Conservation (phyloP, 2,329 filamentous ascomycete species). For the Aspergillus carbonarius region DNA sequence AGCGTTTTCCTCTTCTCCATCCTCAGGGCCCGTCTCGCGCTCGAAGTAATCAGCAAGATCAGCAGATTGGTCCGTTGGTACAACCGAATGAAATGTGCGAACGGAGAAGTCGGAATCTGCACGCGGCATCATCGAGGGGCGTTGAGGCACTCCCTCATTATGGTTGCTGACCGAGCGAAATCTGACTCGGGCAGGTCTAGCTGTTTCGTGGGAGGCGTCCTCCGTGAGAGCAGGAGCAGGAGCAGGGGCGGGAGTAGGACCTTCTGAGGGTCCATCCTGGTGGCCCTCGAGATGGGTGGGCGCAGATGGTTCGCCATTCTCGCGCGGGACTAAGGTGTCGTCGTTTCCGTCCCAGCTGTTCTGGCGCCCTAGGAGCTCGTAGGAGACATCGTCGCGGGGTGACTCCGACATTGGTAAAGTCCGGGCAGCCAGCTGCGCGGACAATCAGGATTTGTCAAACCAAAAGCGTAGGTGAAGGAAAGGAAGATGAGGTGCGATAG, state of each 20-base stretch:
- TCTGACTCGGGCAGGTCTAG: conserved; percentile 18
- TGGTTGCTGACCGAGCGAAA: conserved; percentile 21
- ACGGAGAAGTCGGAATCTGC: conserved; percentile 20
- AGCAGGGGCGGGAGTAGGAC: background rate
- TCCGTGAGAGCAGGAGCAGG: background rate
- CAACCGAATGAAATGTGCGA: conserved; percentile 2
- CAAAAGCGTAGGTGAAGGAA: background rate
- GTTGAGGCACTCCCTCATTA: conserved; percentile 4
- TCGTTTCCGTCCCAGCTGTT: conserved; percentile 4
- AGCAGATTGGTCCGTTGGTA: background rate
- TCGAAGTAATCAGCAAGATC: conserved; percentile 12
- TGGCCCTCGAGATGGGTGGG: background rate
- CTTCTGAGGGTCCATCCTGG: background rate
- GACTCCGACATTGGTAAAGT: conserved; percentile 6
- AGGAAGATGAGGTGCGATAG: background rate
- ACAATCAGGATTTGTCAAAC: background rate
- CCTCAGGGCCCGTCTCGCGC: background rate
- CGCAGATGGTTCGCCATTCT: background rate
- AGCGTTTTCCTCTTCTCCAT: background rate
- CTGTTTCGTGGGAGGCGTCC: background rate
- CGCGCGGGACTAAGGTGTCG: background rate
- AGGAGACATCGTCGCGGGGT: conserved; percentile 4
- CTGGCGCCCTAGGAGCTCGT: conserved; percentile 8
- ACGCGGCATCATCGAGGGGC: conserved; percentile 8
- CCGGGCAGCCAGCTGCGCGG: conserved; percentile 7